phyloP scores from a whole-genome alignment of 2,329 filamentous ascomycete genomes.

The Claviceps capensis region DNA sequence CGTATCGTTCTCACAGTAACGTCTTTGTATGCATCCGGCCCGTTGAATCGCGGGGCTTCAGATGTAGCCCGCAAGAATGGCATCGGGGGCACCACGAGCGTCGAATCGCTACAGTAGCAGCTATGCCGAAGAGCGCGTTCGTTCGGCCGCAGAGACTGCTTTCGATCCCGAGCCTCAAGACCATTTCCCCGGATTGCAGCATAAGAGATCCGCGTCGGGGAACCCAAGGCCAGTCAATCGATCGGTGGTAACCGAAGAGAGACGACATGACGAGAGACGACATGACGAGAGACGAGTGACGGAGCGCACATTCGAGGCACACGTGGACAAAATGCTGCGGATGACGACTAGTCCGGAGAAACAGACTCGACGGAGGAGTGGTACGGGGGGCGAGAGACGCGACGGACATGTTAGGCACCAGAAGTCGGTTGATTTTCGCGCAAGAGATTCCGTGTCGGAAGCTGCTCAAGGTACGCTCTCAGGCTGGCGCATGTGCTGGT shows the following conservation, averaged over 20 bases:
- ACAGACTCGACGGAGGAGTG: slow-evolving; percentile 28
- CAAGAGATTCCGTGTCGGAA: slow-evolving; percentile 32
- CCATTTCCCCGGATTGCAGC: slow-evolving; percentile 25
- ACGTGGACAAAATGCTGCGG: slow-evolving; percentile 47
- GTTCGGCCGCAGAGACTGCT: slow-evolving; percentile 20
- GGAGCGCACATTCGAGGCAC: slow-evolving; percentile 43
- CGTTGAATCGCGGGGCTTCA: slow-evolving; percentile 9
- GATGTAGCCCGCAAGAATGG: slow-evolving; percentile 28
- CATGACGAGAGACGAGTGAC: slow-evolving; percentile 40
- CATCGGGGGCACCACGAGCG: slow-evolving; percentile 26
- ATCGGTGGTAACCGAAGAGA: slow-evolving; percentile 23
- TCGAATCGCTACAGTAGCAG: slow-evolving; percentile 29
- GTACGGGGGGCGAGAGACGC: slow-evolving; percentile 21
- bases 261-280: slow-evolving; percentile 37
- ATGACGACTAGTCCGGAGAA: slow-evolving; percentile 46
- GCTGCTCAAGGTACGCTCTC: slow-evolving; percentile 31
- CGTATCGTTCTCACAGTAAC: too few relatives aligned
- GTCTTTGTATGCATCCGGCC: background rate
- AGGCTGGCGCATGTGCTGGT: background rate
- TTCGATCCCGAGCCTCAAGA: slow-evolving; percentile 16
- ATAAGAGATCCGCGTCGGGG: slow-evolving; percentile 45
- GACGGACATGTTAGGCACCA: slow-evolving; percentile 25
- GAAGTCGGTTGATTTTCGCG: slow-evolving; percentile 30
- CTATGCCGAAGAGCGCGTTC: slow-evolving; percentile 23
- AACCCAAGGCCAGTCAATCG: slow-evolving; percentile 37